Percentiles rank a stretch among this genome's conserved stretches.
phyloP scores from a whole-genome alignment of 139 green algal species.

The Mychonastes homosphaera region DNA sequence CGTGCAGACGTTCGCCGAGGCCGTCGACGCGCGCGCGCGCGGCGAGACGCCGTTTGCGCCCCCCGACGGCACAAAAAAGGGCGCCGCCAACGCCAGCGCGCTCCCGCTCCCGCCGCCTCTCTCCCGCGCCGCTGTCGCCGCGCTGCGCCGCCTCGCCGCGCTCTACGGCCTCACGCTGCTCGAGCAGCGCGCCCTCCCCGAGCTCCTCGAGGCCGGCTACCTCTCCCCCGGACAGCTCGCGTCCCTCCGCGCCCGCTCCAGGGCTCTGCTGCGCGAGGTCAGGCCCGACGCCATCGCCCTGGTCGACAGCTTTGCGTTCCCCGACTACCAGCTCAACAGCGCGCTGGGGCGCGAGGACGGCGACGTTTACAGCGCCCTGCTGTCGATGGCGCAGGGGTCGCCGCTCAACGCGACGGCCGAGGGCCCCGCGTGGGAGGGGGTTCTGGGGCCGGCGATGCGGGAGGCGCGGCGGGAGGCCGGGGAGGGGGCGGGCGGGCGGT shows the following conservation, averaged over 20 bases:
- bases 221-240: conserved; percentile 40
- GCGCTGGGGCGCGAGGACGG: conserved; percentile 65
- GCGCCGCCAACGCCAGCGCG: no score
- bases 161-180: conserved; percentile 53
- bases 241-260: conserved; percentile 32
- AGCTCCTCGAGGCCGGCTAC: conserved; percentile 64
- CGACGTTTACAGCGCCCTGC: conserved; percentile 69
- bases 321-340: conserved; percentile 74
- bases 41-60: not conserved
- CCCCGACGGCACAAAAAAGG: no score
- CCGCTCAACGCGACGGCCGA: conserved; percentile 78
- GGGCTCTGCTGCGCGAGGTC: conserved; percentile 47
- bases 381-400: conserved; percentile 10
- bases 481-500: not conserved
- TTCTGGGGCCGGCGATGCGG: conserved; percentile 55
- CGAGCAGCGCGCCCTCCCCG: conserved; percentile 27
- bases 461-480: conserved; percentile 6
- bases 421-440: conserved; percentile 64
- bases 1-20: conserved; percentile 24
- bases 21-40: conserved; percentile 7
- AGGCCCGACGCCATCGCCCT: conserved; percentile 72
- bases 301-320: conserved; percentile 70
- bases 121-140: conserved; percentile 8
- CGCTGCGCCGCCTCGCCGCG: conserved; percentile 44
- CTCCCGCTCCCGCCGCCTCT: no score